Percentiles rank a stretch among this genome's conserved stretches.
Conservation (phyloP, 345 rosid genomes). For the Eucalyptus tenuipes region DNA sequence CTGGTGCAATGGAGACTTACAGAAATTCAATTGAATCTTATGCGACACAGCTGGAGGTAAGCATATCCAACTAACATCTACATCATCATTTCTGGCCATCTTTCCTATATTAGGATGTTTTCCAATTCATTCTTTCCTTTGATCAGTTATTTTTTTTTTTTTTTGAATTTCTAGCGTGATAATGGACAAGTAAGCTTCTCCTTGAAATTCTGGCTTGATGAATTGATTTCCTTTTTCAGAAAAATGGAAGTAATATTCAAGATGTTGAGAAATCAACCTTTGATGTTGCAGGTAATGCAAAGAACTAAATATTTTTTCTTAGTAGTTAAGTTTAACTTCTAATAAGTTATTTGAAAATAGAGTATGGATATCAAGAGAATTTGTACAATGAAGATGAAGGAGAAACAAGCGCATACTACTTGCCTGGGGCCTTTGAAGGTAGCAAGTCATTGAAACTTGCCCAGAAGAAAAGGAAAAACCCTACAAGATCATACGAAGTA, state of each 20-base stretch:
- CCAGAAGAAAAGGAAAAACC: conserved; percentile 55
- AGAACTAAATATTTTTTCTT: background rate
- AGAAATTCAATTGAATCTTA: conserved; percentile 73
- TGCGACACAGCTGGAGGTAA: conserved; percentile 44
- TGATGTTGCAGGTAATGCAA: conserved; percentile 60
- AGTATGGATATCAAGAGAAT: conserved; percentile 42
- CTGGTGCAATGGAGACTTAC: conserved; percentile 74
- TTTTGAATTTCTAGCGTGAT: background rate
- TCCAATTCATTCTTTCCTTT: background rate
- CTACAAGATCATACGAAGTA: conserved; percentile 47
- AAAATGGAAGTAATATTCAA: conserved; percentile 60
- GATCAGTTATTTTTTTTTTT: background rate
- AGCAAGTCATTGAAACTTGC: conserved; percentile 39
- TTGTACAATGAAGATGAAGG: conserved; percentile 81
- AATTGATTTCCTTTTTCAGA: conserved; percentile 19
- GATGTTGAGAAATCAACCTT: conserved; percentile 74
- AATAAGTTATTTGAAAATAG: conserved; percentile 21
- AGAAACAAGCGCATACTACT: conserved; percentile 65
- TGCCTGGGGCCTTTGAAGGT: conserved; percentile 48
- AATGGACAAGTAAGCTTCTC: background rate
- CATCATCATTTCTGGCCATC: background rate
- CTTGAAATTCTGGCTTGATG: background rate
- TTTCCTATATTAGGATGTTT: background rate
- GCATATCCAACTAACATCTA: background rate
- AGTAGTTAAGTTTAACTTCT: background rate